Evolutionary conservation across 371 early-diverging fungal genomes (phyloP), one percentile per base, ranked within the genome.

Genomic region (Basidiobolus meristosporus): DNA sequence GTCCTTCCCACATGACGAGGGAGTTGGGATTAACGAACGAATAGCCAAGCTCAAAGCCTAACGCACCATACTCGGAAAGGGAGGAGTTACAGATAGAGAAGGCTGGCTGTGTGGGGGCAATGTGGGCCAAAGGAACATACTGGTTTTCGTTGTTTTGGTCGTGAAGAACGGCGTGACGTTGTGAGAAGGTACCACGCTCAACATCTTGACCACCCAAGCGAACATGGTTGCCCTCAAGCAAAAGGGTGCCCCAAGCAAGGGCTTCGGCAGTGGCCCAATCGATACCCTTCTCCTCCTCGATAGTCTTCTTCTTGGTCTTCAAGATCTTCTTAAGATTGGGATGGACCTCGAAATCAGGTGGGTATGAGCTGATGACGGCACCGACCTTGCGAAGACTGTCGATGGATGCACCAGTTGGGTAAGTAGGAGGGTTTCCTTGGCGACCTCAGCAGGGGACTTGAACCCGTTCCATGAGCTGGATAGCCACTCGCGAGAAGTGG

Each of bases 181-280:
- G 97, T 36, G 91, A 90, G 68, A 97, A 97, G 20, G 97, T 97
- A 44, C 97, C 93, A 60, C 97, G 85, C 58, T 90, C 97, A 30
- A 89, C 89, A 72, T 97, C 97, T 60, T 96, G 97, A 33, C 95
- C 95, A 41, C 82, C 77, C 14, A 90, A 57, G 20, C 95, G 82
- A 38, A 93, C 83, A 44, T 90, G 89, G 48, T 77, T 81, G 48
- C 84, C 81, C 54, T 93, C 91, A 16, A 75, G 48, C 44, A 93
- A 67, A 34, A 96, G 70, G 3, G 85, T 64, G 30, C 95, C 97
- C 57, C 89, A 89, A 7, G 97, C 88, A 56, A 96, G 66, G 15
- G 82, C 64, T 64, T 96, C 97, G 26, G 88, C 95, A n/a, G 95
- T 86, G 7, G 95, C 71, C 93, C 90, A 90, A 60, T 96, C 97